Evolutionary conservation across 2,329 filamentous ascomycete species (phyloP), one percentile per base, ranked within the genome.

Genomic region (Phaeosphaeria sp.): DNA sequence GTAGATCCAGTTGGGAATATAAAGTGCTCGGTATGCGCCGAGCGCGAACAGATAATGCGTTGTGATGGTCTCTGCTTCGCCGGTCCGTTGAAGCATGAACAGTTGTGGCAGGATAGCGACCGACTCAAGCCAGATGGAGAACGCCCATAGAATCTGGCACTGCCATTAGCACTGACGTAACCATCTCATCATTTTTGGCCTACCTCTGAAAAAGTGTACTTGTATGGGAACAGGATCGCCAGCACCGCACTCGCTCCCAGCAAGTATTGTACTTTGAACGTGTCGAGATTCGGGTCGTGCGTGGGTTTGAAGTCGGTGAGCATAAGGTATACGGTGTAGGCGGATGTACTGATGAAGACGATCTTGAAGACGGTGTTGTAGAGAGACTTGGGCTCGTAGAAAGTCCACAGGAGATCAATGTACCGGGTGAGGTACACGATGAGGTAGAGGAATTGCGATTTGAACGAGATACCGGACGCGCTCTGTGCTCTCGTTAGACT

Each of bases 1-100:
- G 80, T 92, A 98, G 71, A 98, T 88, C 95, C 95, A 99, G 82
- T 99, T 99, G 66, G 95, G 95, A 68, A 99, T 99, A 80, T 99
- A 99, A 55, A 99, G 84, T 3, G 93, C 92, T 56, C 95, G 86
- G 82, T 99, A 99, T 62, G 89, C 83, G 33, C 95, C 95, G 39
- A 99, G 84, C 15, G 96, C 94, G 74, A 97, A 97, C 43, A 99
- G 86, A 78, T 99, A 99, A 80, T 99, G 94, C 1, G 93, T 97
- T 13, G 95, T 99, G 74, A 99, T 99, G n/a, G 95, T 97, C 81
- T 99, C 95, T 11, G 95, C 96, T 81, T 98, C 94, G 66, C 95
- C 96, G 0, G 95, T 99, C 71, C 95, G 86, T 81, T 99, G 95
- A 63, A 99, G 85, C 92, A 99, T 96, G 80, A 99, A 98, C 52